phyloP scores from a whole-genome alignment of 1,139 yeast genomes.

The Kazachstania sp. region DNA sequence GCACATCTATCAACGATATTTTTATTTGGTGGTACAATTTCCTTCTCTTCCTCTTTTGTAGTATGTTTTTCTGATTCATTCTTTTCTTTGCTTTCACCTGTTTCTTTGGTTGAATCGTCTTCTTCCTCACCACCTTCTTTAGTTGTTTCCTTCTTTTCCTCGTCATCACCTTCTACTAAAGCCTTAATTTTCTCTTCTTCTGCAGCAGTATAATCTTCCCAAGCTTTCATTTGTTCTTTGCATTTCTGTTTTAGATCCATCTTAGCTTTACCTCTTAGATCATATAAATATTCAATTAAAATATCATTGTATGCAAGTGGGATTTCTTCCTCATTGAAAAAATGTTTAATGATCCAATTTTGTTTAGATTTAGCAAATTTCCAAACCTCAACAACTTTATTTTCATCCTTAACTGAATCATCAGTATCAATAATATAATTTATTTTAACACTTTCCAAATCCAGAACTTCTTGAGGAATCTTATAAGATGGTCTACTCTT shows the following conservation, averaged over 20 bases:
- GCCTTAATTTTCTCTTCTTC: slow-evolving; percentile 25
- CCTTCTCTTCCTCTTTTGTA: slow-evolving; percentile 3
- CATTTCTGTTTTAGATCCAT: slow-evolving; percentile 48
- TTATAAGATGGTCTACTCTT: slow-evolving; percentile 41
- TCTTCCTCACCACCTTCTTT: slow-evolving; percentile 8
- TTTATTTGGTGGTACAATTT: slow-evolving; percentile 15
- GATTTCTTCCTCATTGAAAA: slow-evolving; percentile 45
- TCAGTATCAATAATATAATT: slow-evolving; percentile 17
- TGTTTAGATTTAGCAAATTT: slow-evolving; percentile 92
- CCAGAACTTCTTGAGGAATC: slow-evolving; percentile 19
- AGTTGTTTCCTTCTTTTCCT: slow-evolving; percentile 11
- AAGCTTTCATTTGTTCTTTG: slow-evolving; percentile 22
- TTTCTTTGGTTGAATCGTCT: slow-evolving; percentile 9
- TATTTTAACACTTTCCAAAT: slow-evolving; percentile 18
- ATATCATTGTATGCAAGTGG: slow-evolving; percentile 42
- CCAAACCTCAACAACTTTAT: slow-evolving; percentile 41
- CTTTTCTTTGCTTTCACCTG: not conserved
- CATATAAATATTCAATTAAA: slow-evolving; percentile 50
- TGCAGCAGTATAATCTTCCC: slow-evolving; percentile 25
- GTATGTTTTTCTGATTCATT: not conserved
- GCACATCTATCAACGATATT: slow-evolving; percentile 14
- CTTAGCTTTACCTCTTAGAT: slow-evolving; percentile 63
- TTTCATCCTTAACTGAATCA: slow-evolving; percentile 3
- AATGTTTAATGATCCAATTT: slow-evolving; percentile 77
- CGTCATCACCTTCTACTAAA: slow-evolving; percentile 17